These are phyloP conservation scores for Raffaelea deltoideospora DNA, from an alignment of 2,329 filamentous ascomycete genomes.

Conservation along the genomic window DNA sequence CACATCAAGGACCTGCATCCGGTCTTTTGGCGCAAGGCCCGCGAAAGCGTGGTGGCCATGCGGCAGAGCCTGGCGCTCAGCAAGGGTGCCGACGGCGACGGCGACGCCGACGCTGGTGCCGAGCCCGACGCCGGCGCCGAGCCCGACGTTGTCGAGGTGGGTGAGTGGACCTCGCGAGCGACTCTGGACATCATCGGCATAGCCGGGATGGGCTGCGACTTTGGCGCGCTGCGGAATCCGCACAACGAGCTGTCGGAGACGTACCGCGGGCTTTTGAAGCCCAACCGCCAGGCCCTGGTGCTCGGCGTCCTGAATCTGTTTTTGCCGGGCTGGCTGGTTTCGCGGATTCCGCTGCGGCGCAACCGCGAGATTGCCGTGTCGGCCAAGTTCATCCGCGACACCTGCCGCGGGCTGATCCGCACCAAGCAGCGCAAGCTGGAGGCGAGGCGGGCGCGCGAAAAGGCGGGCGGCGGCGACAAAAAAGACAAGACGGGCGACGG, in stretches of 20 bases:
- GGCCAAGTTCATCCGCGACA: conserved; percentile 42
- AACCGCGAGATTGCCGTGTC: conserved; percentile 50
- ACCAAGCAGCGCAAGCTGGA: conserved; percentile 46
- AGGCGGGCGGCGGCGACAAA: too few species aligned
- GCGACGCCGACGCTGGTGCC: conserved; percentile 33
- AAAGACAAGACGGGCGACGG: background rate
- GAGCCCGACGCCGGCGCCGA: background rate
- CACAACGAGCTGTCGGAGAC: conserved; percentile 40
- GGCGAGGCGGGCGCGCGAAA: conserved; percentile 25
- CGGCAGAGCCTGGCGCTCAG: conserved; percentile 26
- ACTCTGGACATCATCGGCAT: conserved; percentile 65
- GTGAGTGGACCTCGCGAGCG: conserved; percentile 48
- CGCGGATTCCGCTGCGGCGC: conserved; percentile 49
- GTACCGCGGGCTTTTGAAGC: conserved; percentile 41
- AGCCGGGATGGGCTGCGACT: conserved; percentile 57
- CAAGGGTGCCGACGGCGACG: conserved; percentile 1
- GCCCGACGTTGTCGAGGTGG: conserved; percentile 35
- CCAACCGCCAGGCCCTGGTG: conserved; percentile 33
- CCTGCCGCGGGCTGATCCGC: conserved; percentile 53
- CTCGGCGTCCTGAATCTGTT: conserved; percentile 46
- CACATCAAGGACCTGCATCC: conserved; percentile 77
- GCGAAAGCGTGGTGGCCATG: conserved; percentile 52
- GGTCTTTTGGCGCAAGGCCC: conserved; percentile 65
- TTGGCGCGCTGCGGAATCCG: conserved; percentile 47
- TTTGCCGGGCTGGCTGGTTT: conserved; percentile 46